Percentiles rank a stretch among this genome's conserved stretches.
Conservation (phyloP, 2,329 filamentous ascomycete genomes). For the Epichloe hybrida region DNA sequence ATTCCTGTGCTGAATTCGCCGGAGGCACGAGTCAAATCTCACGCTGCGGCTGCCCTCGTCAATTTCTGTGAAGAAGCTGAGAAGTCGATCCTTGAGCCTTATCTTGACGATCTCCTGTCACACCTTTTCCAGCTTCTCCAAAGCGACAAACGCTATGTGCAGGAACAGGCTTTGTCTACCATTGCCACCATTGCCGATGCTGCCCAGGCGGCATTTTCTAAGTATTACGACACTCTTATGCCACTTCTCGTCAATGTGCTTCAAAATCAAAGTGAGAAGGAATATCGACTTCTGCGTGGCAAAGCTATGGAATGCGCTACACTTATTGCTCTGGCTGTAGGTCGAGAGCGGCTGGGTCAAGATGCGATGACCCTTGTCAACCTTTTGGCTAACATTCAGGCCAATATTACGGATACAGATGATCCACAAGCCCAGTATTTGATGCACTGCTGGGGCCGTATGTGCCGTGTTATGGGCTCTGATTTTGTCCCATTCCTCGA, state of each 20-base stretch:
- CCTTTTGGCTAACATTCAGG: slow-evolving; percentile 77
- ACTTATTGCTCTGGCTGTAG: slow-evolving; percentile 86
- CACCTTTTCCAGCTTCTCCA: slow-evolving; percentile 79
- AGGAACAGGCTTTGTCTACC: slow-evolving; percentile 93
- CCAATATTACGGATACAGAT: slow-evolving; percentile 74
- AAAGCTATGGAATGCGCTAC: slow-evolving; percentile 99
- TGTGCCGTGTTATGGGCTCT: slow-evolving; percentile 84
- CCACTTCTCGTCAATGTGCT: slow-evolving; percentile 83
- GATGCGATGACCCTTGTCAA: slow-evolving; percentile 83
- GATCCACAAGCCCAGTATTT: slow-evolving; percentile 95
- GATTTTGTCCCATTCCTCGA: slow-evolving; percentile 90
- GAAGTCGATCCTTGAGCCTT: slow-evolving; percentile 80
- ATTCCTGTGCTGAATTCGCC: slow-evolving; percentile 83
- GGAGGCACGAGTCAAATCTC: slow-evolving; percentile 88
- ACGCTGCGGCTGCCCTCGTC: slow-evolving; percentile 92
- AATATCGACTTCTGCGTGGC: slow-evolving; percentile 77
- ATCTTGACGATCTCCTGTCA: slow-evolving; percentile 74
- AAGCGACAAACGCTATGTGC: slow-evolving; percentile 88
- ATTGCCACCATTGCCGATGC: slow-evolving; percentile 99
- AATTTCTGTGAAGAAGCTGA: slow-evolving; percentile 99
- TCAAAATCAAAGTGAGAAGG: slow-evolving; percentile 81
- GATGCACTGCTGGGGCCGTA: slow-evolving; percentile 97
- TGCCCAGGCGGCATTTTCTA: slow-evolving; percentile 83
- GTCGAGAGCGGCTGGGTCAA: slow-evolving; percentile 77
- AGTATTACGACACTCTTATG: slow-evolving; percentile 95